Conservation (phyloP, 345 rosid genomes). For the Populus deltoides region DNA sequence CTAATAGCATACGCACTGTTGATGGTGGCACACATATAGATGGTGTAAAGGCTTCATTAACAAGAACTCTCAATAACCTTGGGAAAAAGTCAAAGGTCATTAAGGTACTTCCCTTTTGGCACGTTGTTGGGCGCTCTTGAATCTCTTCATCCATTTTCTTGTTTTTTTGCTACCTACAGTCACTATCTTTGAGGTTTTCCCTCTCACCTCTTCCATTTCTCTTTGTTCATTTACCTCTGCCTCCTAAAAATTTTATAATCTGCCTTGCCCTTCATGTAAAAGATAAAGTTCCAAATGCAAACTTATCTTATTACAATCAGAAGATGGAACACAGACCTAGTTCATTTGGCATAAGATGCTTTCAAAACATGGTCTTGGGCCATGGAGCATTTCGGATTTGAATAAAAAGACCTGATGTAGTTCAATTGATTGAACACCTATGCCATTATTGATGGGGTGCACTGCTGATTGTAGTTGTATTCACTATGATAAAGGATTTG, state of each 20-base stretch:
- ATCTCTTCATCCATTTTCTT: not conserved
- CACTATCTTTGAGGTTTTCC: not conserved
- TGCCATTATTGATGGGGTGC: not conserved
- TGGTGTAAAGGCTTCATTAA: slow-evolving; percentile 82
- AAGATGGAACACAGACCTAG: not conserved
- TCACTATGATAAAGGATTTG: slow-evolving; percentile 16
- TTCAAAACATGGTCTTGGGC: not conserved
- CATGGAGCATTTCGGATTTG: not conserved
- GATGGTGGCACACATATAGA: slow-evolving; percentile 99
- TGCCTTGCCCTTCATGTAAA: not conserved
- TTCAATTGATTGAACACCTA: not conserved
- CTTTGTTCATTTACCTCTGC: not conserved
- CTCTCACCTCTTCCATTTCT: not conserved
- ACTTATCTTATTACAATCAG: not conserved
- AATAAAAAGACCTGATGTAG: not conserved
- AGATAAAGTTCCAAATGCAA: not conserved
- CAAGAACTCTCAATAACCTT: slow-evolving; percentile 82
- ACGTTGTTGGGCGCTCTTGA: not conserved
- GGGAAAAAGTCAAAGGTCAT: slow-evolving; percentile 81
- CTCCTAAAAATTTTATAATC: not conserved
- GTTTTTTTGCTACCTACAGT: not conserved
- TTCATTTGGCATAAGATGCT: not conserved
- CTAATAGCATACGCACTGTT: slow-evolving; percentile 90
- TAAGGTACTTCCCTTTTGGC: slow-evolving; percentile 50
- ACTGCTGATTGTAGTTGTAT: not conserved